Evolutionary conservation across 2,329 filamentous ascomycete genomes (phyloP).

Genomic region (Apiospora arundinis): DNA sequence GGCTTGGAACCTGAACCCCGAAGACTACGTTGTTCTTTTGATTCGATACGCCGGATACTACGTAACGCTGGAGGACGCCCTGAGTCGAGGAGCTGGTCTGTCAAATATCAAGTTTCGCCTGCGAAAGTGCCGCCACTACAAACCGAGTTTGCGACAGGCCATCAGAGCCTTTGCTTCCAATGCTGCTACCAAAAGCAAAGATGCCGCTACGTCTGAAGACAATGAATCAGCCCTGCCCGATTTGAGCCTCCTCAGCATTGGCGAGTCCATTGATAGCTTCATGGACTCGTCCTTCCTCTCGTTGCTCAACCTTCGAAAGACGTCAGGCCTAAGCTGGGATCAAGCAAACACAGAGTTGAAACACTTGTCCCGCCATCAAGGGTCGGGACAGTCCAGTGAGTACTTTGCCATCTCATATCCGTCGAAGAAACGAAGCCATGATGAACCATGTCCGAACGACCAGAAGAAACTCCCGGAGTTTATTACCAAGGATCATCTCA

Average conservation of each 20-base stretch:
- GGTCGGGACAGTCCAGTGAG: neutral
- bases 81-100: constrained; percentile 45
- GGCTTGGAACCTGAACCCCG: constrained; percentile 73
- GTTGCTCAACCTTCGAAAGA: constrained; percentile 65
- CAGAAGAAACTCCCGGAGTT: constrained; percentile 33
- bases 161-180: constrained; percentile 54
- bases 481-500: constrained; percentile 40
- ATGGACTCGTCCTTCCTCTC: constrained; percentile 69
- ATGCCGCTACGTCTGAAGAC: neutral
- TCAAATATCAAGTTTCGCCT: constrained; percentile 63
- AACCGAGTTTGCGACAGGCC: constrained; percentile 66
- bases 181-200: constrained; percentile 23
- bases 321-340: constrained; percentile 66
- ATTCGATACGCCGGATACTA: constrained; percentile 71
- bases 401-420: no score
- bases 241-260: constrained; percentile 71
- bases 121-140: constrained; percentile 74
- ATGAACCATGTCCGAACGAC: neutral
- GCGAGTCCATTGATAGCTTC: constrained; percentile 71
- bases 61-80: constrained; percentile 60
- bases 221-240: constrained; percentile 28
- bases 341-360: constrained; percentile 59
- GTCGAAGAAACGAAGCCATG: neutral
- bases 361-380: constrained; percentile 13
- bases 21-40: constrained; percentile 77